phyloP scores from a whole-genome alignment of 75 land plant genomes.

The Sequoiadendron giganteum region DNA sequence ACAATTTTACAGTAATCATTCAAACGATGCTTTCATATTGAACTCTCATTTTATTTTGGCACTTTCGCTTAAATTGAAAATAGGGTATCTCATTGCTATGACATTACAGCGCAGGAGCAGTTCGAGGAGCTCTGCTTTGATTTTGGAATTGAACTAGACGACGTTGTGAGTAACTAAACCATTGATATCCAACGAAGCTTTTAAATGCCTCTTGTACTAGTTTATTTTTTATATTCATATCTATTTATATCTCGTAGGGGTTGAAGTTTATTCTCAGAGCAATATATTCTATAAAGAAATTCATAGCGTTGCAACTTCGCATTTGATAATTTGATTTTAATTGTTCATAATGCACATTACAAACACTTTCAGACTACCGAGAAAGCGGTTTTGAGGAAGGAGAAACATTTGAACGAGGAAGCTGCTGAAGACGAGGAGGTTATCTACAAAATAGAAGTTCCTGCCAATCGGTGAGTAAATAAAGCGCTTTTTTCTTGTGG shows the following conservation, averaged over 20 bases:
- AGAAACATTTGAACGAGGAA: conserved; percentile 78
- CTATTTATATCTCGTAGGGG: background rate
- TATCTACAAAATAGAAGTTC: conserved; percentile 92
- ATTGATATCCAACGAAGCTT: background rate
- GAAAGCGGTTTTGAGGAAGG: conserved; percentile 79
- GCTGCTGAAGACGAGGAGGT: conserved; percentile 64
- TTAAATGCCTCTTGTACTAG: background rate
- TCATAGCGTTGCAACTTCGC: background rate
- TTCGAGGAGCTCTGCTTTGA: conserved; percentile 93
- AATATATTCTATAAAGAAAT: background rate
- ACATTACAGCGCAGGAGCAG: conserved; percentile 68
- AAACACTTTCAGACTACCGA: conserved; percentile 68
- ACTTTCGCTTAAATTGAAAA: background rate
- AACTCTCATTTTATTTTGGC: background rate
- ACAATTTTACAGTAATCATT: conserved; percentile 45
- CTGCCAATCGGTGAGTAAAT: conserved; percentile 76
- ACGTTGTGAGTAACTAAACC: conserved; percentile 60
- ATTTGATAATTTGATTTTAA: background rate
- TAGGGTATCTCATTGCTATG: background rate
- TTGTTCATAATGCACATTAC: background rate
- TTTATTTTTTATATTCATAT: background rate
- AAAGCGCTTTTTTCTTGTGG: background rate
- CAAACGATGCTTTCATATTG: background rate
- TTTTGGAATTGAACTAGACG: conserved; percentile 95
- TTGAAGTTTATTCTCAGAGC: background rate